Evolutionary conservation across 1,139 yeast species (phyloP).

Genomic region (Hyphopichia khmerensis): DNA sequence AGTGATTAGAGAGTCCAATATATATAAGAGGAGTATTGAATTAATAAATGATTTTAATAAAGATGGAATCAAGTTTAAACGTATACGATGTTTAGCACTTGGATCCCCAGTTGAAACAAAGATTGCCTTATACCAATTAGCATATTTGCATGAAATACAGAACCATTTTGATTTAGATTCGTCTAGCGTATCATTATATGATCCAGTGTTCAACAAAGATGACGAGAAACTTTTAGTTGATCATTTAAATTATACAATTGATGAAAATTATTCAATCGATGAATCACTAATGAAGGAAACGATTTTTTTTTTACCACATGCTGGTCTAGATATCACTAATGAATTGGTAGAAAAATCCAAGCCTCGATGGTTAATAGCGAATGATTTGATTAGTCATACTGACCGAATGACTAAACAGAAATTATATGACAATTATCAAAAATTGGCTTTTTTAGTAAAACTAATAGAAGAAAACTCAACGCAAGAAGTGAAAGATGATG

Average conservation of each 20-base stretch:
- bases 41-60: not conserved
- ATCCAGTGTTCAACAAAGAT: constrained; percentile 55
- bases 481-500: constrained; percentile 16
- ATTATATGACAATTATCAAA: constrained; percentile 40
- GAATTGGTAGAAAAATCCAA: constrained; percentile 26
- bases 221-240: constrained; percentile 38
- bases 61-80: constrained; percentile 10
- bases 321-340: constrained; percentile 61
- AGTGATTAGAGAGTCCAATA: not conserved
- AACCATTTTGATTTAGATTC: no score
- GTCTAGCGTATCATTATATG: constrained; percentile 49
- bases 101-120: constrained; percentile 62
- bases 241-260: constrained; percentile 16
- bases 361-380: constrained; percentile 45
- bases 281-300: constrained; percentile 15
- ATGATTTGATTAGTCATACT: constrained; percentile 51
- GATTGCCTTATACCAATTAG: constrained; percentile 66
- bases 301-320: constrained; percentile 70
- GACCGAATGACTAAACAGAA: constrained; percentile 46
- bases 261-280: constrained; percentile 20
- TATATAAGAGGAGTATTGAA: constrained; percentile 2
- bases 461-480: constrained; percentile 13
- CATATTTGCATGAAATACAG: constrained; percentile 45
- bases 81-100: constrained; percentile 67
- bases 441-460: constrained; percentile 41